phyloP scores from a whole-genome alignment of 2,329 filamentous ascomycete genomes.

The Botrytis porri region DNA sequence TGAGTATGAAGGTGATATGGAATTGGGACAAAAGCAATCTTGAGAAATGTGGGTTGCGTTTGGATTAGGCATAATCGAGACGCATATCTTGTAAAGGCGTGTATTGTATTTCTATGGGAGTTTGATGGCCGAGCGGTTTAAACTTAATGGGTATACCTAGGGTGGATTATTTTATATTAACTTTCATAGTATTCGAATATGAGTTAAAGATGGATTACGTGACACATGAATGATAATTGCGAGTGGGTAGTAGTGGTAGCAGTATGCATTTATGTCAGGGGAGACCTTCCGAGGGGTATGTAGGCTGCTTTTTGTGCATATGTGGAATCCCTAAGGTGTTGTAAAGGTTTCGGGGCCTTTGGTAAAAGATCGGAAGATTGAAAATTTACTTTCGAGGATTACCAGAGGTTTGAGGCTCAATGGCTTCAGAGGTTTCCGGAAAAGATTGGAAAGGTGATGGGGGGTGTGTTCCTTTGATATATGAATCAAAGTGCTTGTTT shows the following conservation, averaged over 20 bases:
- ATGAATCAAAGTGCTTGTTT: too few species aligned
- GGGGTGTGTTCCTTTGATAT: too few species aligned
- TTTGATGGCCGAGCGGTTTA: neutral
- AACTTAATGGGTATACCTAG: neutral
- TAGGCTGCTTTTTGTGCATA: too few species aligned
- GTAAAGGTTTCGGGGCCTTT: too few species aligned
- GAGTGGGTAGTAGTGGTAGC: neutral
- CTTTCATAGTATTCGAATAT: neutral
- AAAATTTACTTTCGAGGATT: too few species aligned
- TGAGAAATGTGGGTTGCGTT: conserved; percentile 38
- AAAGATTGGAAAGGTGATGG: too few species aligned
- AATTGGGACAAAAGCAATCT: conserved; percentile 69
- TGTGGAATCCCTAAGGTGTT: too few species aligned
- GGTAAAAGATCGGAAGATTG: too few species aligned
- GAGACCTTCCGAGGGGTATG: too few species aligned
- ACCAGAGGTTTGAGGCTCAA: too few species aligned
- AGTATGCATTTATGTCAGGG: too few species aligned
- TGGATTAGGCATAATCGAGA: neutral
- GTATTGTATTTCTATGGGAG: conserved; percentile 3
- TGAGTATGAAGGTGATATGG: conserved; percentile 49
- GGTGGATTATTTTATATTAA: neutral
- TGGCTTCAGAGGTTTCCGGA: too few species aligned
- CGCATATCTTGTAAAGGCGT: neutral
- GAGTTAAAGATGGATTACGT: neutral
- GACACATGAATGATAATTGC: neutral